These are phyloP conservation scores for Juglanconis sp. DNA, from an alignment of 2,329 filamentous ascomycete genomes.

Conservation along the genomic window DNA sequence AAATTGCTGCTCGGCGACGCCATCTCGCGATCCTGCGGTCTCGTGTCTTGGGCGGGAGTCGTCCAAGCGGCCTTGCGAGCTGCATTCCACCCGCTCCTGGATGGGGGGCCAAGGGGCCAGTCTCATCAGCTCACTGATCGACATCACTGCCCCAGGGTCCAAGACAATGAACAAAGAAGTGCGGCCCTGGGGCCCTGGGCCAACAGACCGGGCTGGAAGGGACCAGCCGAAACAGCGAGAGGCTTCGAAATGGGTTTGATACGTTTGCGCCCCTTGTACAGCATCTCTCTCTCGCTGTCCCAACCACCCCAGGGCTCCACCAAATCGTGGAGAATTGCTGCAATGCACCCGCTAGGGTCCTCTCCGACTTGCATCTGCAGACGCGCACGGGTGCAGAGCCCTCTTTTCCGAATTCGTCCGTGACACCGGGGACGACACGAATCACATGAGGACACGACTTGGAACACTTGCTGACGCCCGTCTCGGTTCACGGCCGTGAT, in stretches of 20 bases:
- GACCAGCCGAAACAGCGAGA: background rate
- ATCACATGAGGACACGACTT: constrained; percentile 13
- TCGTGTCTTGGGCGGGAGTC: too few relatives aligned
- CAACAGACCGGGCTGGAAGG: background rate
- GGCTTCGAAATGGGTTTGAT: constrained; percentile 5
- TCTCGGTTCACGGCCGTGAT: background rate
- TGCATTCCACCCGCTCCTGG: background rate
- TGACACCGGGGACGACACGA: constrained; percentile 5
- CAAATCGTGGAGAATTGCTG: constrained; percentile 4
- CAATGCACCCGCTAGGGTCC: constrained; percentile 9
- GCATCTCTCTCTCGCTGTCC: background rate
- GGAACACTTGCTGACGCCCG: background rate
- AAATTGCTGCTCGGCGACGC: too few relatives aligned
- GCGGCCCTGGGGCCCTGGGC: background rate
- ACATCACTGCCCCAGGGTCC: background rate
- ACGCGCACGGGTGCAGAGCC: background rate
- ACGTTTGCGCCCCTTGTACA: constrained; percentile 4
- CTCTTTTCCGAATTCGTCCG: background rate
- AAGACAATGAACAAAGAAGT: constrained; percentile 3
- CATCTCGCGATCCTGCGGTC: too few relatives aligned
- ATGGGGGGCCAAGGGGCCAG: background rate
- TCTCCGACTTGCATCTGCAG: constrained; percentile 1
- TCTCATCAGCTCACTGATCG: constrained; percentile 1
- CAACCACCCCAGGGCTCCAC: background rate
- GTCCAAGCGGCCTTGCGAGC: background rate